These are phyloP conservation scores for Lecanoromycetidae sp. DNA, from an alignment of 2,329 filamentous ascomycete species.

Conservation along the genomic window DNA sequence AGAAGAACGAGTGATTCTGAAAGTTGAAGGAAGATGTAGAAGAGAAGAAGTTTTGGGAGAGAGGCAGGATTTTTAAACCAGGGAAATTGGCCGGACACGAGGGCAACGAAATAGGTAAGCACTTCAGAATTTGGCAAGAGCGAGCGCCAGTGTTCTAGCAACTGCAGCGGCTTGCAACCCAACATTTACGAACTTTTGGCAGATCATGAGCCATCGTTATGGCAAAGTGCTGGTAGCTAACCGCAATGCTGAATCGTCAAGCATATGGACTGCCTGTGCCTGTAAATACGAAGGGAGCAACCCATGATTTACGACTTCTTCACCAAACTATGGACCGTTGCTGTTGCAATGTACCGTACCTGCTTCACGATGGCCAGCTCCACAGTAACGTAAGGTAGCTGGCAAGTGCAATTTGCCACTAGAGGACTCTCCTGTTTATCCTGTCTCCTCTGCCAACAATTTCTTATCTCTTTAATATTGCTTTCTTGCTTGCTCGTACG, in stretches of 20 bases:
- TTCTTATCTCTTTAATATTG: conserved; percentile 8
- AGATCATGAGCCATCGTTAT: too few relatives aligned
- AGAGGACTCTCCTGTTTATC: neutral
- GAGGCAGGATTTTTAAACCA: neutral
- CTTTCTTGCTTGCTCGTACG: neutral
- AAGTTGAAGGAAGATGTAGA: conserved; percentile 5
- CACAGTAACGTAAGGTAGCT: neutral
- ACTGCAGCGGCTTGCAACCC: too few relatives aligned
- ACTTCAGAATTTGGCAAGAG: conserved; percentile 1
- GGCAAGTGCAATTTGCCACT: neutral
- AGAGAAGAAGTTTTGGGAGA: neutral
- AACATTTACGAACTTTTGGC: too few relatives aligned
- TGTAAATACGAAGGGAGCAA: too few relatives aligned
- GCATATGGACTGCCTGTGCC: too few relatives aligned
- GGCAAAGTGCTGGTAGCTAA: too few relatives aligned
- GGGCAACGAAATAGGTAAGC: too few relatives aligned
- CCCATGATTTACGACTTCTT: too few relatives aligned
- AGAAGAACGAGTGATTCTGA: conserved; percentile 7
- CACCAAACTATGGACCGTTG: too few relatives aligned
- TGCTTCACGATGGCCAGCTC: neutral
- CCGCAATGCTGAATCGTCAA: too few relatives aligned
- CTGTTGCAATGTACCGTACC: neutral
- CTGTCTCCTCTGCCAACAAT: neutral
- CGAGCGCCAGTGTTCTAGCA: too few relatives aligned
- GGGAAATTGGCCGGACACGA: neutral